phyloP scores from a whole-genome alignment of 495 filamentous ascomycete species.

The Cryomyces minteri region DNA sequence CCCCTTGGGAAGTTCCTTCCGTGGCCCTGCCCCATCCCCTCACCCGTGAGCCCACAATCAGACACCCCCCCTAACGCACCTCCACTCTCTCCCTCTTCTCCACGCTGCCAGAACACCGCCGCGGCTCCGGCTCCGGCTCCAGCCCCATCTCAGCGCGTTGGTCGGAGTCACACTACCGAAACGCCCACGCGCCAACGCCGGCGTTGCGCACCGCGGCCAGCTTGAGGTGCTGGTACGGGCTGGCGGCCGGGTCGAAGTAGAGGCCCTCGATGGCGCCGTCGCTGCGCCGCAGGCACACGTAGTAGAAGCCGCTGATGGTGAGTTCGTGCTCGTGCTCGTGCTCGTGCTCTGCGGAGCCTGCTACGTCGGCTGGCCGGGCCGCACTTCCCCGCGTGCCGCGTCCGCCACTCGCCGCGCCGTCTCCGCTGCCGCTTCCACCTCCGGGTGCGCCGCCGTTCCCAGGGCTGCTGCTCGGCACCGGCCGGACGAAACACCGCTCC shows the following conservation, averaged over 20 bases:
- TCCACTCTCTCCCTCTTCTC: too few species aligned
- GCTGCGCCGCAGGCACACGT: constrained; percentile 41
- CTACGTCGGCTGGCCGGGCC: neutral
- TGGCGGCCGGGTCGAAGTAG: constrained; percentile 56
- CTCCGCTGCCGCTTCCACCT: neutral
- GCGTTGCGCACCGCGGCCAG: constrained; percentile 27
- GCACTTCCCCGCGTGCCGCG: neutral
- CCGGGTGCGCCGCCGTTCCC: neutral
- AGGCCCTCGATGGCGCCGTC: constrained; percentile 48
- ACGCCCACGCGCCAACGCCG: constrained; percentile 10
- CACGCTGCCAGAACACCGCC: too few species aligned
- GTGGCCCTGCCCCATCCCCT: too few species aligned
- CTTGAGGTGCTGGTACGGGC: constrained; percentile 50
- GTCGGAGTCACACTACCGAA: constrained; percentile 3
- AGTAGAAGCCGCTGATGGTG: constrained; percentile 64
- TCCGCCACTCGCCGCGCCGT: neutral
- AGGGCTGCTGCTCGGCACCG: neutral
- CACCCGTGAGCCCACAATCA: too few species aligned
- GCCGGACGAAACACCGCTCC: constrained; percentile 54
- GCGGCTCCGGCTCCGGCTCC: too few species aligned
- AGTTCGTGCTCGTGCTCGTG: constrained; percentile 27
- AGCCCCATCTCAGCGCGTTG: too few species aligned
- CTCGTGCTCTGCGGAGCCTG: neutral
- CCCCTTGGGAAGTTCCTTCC: too few species aligned
- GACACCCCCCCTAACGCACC: too few species aligned